phyloP scores from a whole-genome alignment of 768 basidiomycete species.

The Termitomyces sp. region DNA sequence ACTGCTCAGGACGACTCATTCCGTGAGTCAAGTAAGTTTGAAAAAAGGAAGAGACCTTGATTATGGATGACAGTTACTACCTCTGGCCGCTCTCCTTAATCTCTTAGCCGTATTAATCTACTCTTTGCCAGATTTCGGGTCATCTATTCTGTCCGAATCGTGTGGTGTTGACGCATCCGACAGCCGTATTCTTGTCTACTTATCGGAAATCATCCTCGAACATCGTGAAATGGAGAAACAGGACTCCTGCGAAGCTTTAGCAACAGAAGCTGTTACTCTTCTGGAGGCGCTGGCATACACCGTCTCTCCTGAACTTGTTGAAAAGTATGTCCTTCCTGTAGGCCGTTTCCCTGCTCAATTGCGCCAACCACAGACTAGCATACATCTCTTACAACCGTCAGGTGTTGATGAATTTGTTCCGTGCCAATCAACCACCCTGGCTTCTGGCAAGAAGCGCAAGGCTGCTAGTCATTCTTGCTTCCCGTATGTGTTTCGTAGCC shows the following conservation, averaged over 20 bases:
- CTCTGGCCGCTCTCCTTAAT: conserved; percentile 46
- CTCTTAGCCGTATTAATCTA: conserved; percentile 42
- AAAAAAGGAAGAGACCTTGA: conserved; percentile 1
- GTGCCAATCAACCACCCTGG: conserved; percentile 44
- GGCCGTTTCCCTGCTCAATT: not conserved
- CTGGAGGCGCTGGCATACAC: conserved; percentile 51
- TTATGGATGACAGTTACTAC: conserved; percentile 30
- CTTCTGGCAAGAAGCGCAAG: conserved; percentile 42
- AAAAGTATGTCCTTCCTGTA: conserved; percentile 23
- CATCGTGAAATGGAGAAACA: conserved; percentile 30
- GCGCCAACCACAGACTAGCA: conserved; percentile 7
- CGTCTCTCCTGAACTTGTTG: conserved; percentile 34
- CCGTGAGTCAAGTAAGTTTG: conserved; percentile 29
- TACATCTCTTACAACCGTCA: conserved; percentile 34
- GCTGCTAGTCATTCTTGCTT: conserved; percentile 49
- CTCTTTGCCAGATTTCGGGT: conserved; percentile 42
- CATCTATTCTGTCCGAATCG: conserved; percentile 26
- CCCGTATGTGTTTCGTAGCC: conserved; percentile 34
- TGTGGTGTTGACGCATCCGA: conserved; percentile 18
- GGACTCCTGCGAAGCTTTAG: conserved; percentile 27
- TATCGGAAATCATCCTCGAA: conserved; percentile 36
- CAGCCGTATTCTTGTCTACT: conserved; percentile 29
- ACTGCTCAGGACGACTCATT: conserved; percentile 27
- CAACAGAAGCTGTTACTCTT: conserved; percentile 36
- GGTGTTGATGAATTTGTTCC: conserved; percentile 42